These are phyloP conservation scores for Malus orientalis DNA, from an alignment of 306 rosid genomes.

Conservation along the genomic window DNA sequence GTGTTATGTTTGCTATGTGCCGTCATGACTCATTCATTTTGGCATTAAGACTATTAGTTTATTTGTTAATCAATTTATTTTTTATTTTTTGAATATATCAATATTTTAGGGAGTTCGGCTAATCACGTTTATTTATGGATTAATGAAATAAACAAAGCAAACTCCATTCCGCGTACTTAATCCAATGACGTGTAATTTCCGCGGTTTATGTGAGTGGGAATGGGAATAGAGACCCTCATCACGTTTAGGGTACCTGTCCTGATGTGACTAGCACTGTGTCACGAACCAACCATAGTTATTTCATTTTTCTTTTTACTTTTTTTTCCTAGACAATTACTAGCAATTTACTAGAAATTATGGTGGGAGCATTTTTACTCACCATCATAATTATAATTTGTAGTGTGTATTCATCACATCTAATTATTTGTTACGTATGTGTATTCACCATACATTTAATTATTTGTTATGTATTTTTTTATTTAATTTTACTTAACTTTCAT, in stretches of 20 bases:
- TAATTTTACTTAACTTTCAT: no score
- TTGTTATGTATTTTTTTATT: no score
- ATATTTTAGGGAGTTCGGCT: no score
- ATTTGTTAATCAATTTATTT: neutral
- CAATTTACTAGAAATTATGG: no score
- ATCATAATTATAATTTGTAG: no score
- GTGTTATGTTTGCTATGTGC: neutral
- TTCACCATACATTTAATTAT: no score
- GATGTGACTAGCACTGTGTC: neutral
- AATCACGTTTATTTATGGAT: neutral
- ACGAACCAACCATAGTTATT: neutral
- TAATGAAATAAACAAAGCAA: neutral
- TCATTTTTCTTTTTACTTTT: no score
- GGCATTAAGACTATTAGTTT: neutral
- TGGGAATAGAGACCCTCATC: neutral
- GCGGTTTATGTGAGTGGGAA: neutral
- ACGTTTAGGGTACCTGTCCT: neutral
- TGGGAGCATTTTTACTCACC: no score
- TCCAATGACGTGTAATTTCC: neutral
- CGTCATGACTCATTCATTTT: neutral
- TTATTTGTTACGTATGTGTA: no score
- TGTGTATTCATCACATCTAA: no score
- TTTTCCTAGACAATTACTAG: no score
- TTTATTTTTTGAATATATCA: no score
- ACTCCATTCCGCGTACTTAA: neutral